These are phyloP conservation scores for Ophiostoma montium DNA, from an alignment of 2,329 filamentous ascomycete species.

Conservation along the genomic window DNA sequence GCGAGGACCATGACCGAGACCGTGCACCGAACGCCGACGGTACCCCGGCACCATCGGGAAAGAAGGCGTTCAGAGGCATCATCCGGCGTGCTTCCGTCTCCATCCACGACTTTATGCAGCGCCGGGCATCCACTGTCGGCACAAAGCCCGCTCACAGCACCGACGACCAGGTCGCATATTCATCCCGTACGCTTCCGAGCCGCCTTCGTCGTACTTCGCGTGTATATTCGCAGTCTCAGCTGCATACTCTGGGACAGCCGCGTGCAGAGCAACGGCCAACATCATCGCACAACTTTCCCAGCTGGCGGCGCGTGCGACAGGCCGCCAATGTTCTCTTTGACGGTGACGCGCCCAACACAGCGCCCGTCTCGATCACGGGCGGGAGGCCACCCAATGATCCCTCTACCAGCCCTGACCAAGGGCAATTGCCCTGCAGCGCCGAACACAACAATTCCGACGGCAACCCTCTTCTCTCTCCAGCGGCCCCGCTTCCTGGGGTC, in stretches of 20 bases:
- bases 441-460: background rate
- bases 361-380: too few relatives aligned
- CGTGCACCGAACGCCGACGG: background rate
- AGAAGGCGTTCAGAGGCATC: constrained; percentile 30
- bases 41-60: constrained; percentile 11
- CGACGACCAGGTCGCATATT: constrained; percentile 12
- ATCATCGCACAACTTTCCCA: constrained; percentile 31
- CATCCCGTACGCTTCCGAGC: constrained; percentile 3
- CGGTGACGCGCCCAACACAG: constrained; percentile 19
- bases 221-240: constrained; percentile 18
- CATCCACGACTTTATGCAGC: constrained; percentile 35
- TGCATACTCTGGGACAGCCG: background rate
- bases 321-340: constrained; percentile 33
- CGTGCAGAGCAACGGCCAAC: constrained; percentile 21
- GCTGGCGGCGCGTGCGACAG: constrained; percentile 38
- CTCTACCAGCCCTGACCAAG: background rate
- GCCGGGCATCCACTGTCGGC: constrained; percentile 28
- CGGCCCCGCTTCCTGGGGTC: background rate
- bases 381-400: too few relatives aligned
- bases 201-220: constrained; percentile 17
- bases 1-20: constrained; percentile 19
- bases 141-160: constrained; percentile 8
- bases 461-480: background rate
- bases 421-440: background rate
- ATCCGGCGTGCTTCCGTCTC: constrained; percentile 42